Evolutionary conservation across 768 basidiomycete species (phyloP).

Genomic region (Clitopilus hobsonii): DNA sequence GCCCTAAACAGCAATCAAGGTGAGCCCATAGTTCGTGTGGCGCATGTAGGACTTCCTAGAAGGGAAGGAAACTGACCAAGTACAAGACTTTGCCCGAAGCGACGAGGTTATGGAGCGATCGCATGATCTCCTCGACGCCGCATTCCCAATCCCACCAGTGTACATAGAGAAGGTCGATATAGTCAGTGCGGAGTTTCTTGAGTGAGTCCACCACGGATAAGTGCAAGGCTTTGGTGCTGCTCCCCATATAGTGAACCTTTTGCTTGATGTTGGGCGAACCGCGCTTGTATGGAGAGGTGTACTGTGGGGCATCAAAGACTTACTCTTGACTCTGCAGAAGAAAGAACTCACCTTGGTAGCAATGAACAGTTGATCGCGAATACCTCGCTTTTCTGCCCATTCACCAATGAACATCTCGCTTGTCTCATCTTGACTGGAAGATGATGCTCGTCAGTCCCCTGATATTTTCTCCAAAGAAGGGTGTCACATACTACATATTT

Average conservation of each 20-base stretch:
- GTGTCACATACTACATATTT: too few relatives aligned
- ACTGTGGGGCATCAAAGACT: conserved; percentile 14
- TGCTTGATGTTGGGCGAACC: conserved; percentile 19
- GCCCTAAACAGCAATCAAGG: too few relatives aligned
- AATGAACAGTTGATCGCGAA: conserved; percentile 45
- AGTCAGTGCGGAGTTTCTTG: conserved; percentile 39
- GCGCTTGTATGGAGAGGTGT: conserved; percentile 23
- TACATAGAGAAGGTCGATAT: conserved; percentile 43
- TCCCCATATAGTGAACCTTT: conserved; percentile 41
- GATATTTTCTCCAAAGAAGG: too few relatives aligned
- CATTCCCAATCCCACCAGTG: conserved; percentile 53
- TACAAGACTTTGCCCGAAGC: conserved; percentile 48
- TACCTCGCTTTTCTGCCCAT: conserved; percentile 41
- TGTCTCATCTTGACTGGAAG: background rate
- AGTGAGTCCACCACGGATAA: conserved; percentile 37
- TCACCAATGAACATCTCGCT: conserved; percentile 37
- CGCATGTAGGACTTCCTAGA: too few relatives aligned
- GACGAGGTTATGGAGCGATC: conserved; percentile 47
- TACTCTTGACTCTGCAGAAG: background rate
- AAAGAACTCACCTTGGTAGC: conserved; percentile 32
- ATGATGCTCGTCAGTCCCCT: too few relatives aligned
- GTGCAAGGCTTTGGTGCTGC: conserved; percentile 39
- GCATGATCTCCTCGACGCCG: conserved; percentile 54
- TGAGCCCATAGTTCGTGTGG: too few relatives aligned
- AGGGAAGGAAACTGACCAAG: conserved; percentile 16